These are phyloP conservation scores for Cryptococcus deneoformans DNA, from an alignment of 1,284 basidiomycete genomes.

Conservation along the genomic window DNA sequence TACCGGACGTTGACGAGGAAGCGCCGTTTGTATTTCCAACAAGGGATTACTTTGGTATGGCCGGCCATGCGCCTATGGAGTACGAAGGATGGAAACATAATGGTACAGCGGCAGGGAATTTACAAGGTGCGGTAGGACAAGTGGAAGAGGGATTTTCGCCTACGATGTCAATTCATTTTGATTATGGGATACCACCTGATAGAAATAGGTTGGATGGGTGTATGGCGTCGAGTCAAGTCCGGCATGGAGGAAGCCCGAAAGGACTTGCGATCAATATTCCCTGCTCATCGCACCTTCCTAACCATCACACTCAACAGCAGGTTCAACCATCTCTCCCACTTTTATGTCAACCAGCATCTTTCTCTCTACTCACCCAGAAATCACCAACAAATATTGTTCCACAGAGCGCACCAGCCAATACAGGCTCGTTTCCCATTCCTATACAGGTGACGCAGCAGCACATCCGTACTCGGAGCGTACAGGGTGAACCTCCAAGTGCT, in stretches of 20 bases:
- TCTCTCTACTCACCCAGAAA: not conserved
- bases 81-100: not conserved
- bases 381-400: slow-evolving; percentile 3
- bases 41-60: not conserved
- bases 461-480: slow-evolving; percentile 29
- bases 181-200: slow-evolving; percentile 1
- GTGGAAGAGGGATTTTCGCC: not conserved
- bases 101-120: not conserved
- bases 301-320: not conserved
- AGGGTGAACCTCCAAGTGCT: slow-evolving; percentile 33
- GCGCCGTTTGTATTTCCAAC: slow-evolving; percentile 7
- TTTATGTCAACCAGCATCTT: not conserved
- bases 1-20: slow-evolving; percentile 19
- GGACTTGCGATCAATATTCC: not conserved
- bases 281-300: not conserved
- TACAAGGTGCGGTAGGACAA: not conserved
- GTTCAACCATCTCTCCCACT: not conserved
- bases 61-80: not conserved
- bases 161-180: not conserved
- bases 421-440: slow-evolving; percentile 11
- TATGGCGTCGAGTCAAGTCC: not conserved
- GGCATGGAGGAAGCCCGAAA: not conserved
- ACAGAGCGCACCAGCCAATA: slow-evolving; percentile 18
- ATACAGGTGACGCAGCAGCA: slow-evolving; percentile 22
- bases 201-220: not conserved